Conservation (phyloP, 1,284 basidiomycete genomes). For the Naganishia liquefaciens region DNA sequence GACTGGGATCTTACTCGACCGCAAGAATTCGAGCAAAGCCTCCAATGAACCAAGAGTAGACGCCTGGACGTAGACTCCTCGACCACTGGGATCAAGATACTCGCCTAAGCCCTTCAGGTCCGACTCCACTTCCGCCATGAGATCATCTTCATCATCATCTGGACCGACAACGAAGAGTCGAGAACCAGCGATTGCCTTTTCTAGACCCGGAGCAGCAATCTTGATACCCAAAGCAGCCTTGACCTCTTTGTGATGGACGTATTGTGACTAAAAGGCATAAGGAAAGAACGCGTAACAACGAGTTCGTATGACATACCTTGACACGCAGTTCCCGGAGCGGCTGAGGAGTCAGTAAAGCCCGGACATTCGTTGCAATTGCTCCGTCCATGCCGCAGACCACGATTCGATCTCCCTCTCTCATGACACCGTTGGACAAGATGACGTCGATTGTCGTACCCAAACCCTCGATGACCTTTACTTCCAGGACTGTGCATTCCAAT, state of each 20-base stretch:
- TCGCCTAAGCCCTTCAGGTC: conserved; percentile 88
- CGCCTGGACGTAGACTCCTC: conserved; percentile 96
- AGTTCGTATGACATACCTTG: conserved; percentile 63
- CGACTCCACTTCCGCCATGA: conserved; percentile 94
- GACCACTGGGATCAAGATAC: conserved; percentile 90
- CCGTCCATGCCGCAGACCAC: conserved; percentile 97
- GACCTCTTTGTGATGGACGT: conserved; percentile 97
- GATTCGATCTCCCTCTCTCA: conserved; percentile 90
- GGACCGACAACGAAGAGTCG: conserved; percentile 86
- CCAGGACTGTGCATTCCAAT: conserved; percentile 97
- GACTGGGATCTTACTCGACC: conserved; percentile 93
- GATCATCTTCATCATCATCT: conserved; percentile 93
- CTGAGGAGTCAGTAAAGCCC: conserved; percentile 94
- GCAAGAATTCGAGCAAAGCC: conserved; percentile 93
- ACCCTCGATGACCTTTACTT: conserved; percentile 99
- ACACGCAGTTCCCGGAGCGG: conserved; percentile 93
- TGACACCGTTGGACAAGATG: conserved; percentile 90
- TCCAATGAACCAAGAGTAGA: conserved; percentile 97
- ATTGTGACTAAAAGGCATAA: conserved; percentile 68
- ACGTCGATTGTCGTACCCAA: conserved; percentile 98
- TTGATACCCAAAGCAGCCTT: conserved; percentile 98
- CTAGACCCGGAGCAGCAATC: conserved; percentile 90
- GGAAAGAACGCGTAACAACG: not conserved
- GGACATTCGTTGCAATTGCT: conserved; percentile 91
- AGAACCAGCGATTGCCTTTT: conserved; percentile 99